A percentile compares a stretch with the other conserved stretches of the same genome.
Conservation (phyloP, 1,284 basidiomycete species). For the Agaricales sp. region DNA sequence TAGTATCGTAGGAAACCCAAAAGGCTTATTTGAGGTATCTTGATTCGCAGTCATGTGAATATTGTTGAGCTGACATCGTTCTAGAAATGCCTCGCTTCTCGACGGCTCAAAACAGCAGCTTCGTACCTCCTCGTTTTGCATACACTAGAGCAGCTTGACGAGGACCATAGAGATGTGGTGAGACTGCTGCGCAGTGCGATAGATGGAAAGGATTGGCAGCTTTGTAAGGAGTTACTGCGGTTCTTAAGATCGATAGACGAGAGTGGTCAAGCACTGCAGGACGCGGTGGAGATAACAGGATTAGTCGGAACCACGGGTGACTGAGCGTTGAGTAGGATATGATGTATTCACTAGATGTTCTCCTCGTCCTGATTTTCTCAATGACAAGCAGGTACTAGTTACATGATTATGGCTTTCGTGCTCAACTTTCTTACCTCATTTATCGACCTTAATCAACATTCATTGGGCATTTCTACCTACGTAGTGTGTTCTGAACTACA, state of each 20-base stretch:
- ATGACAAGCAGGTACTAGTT: too few relatives aligned
- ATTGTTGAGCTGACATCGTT: neutral
- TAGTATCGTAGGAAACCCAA: conserved; percentile 82
- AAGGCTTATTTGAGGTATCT: conserved; percentile 80
- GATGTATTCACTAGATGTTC: too few relatives aligned
- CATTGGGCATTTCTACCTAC: too few relatives aligned
- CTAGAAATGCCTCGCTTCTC: conserved; percentile 68
- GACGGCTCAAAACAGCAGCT: conserved; percentile 80
- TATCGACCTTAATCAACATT: too few relatives aligned
- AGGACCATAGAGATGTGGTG: conserved; percentile 69
- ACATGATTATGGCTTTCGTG: too few relatives aligned
- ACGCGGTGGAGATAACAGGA: conserved; percentile 36
- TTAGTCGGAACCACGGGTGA: too few relatives aligned
- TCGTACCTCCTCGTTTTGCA: conserved; percentile 93
- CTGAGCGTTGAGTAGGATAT: too few relatives aligned
- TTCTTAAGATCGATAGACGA: conserved; percentile 90
- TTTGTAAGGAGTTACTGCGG: conserved; percentile 83
- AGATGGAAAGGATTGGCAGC: conserved; percentile 64
- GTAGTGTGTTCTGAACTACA: too few relatives aligned
- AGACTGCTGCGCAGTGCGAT: conserved; percentile 69
- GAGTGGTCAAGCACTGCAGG: conserved; percentile 59
- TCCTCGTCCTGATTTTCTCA: too few relatives aligned
- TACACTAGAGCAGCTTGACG: conserved; percentile 83
- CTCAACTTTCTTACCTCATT: too few relatives aligned
- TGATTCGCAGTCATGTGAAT: neutral